Base-by-base conservation (phyloP, 352 stramenopile species). In the Phytophthora idaei region DNA sequence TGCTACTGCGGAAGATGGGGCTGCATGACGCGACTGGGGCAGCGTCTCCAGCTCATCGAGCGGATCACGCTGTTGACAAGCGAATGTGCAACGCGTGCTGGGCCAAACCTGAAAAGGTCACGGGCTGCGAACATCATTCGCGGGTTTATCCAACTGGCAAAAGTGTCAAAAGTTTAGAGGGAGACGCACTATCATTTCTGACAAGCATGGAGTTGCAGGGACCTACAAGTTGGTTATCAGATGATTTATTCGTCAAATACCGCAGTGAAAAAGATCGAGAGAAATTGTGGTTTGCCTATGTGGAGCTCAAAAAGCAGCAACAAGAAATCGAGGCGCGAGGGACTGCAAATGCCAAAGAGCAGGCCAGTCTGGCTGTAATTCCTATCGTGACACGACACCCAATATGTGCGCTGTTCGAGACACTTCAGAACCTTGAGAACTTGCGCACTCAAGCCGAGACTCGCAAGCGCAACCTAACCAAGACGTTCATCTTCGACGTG, bases 401-500 rank as follows among this genome's bases (percentile, higher is more conserved):
- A 9, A 74, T 95, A 17, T 83, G 76, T 49, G 76, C 68, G 11
- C 70, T 82, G 46, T 91, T 85, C 29, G 80, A 77, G 32, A 73
- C 73, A 14, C 84, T 89, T 28, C 62, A 95, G 34, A 77, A 89
- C 42, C 64, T 88, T 11, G 90, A 94, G 55, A 96, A 96, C 67
- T 51, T 90, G 8, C 76, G 74, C 28, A 84, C 76, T 12, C 72
- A 84, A 46, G 75, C 83, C 1, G 74, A 83, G 25, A 93, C 90
- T 8, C 74, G 83, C 28, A 80, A 81, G 17, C 76, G 80, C 7
- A 94, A 96, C 76, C 73, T 89, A 25, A 81, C 76, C 53, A 95
- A 93, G 62, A 74, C 76, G 9, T 97, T 96, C 56, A 74, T 97
- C 25, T 87, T 93, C 17, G 87, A 97, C 61, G 92, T 98, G 41